phyloP scores from a whole-genome alignment of 306 rosid species.

The Sesbania bispinosa region DNA sequence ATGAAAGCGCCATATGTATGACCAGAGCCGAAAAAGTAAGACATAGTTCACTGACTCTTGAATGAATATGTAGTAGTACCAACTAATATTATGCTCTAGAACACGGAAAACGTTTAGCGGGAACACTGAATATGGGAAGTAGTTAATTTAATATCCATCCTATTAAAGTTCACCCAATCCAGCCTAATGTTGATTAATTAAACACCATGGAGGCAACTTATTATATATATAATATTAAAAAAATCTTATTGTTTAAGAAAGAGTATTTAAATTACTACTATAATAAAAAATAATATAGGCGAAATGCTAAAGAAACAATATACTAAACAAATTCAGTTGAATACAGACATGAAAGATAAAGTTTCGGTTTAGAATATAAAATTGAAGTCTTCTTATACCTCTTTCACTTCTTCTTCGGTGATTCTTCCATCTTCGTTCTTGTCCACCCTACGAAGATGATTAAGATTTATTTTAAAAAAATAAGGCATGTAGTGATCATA shows the following conservation, averaged over 20 bases:
- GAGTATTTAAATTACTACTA: background rate
- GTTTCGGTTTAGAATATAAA: constrained; percentile 1
- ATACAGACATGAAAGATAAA: background rate
- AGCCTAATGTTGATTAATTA: constrained; percentile 46
- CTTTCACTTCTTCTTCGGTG: constrained; percentile 90
- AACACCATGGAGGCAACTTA: constrained; percentile 34
- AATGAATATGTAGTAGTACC: constrained; percentile 40
- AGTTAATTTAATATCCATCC: constrained; percentile 14
- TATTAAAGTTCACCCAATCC: constrained; percentile 53
- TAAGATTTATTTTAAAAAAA: constrained; percentile 7
- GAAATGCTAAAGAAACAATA: too few relatives aligned
- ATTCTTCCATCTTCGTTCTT: constrained; percentile 98
- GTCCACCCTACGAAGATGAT: constrained; percentile 75
- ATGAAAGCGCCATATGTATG: constrained; percentile 37
- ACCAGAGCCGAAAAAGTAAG: constrained; percentile 33
- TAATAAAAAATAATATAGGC: background rate
- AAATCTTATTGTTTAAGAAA: too few relatives aligned
- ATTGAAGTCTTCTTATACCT: constrained; percentile 46
- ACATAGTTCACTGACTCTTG: constrained; percentile 49
- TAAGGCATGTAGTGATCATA: constrained; percentile 52
- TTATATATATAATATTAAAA: too few relatives aligned
- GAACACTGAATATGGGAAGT: constrained; percentile 31
- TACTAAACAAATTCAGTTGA: too few relatives aligned
- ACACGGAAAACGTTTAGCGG: constrained; percentile 45
- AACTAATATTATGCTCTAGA: too few relatives aligned